Base-by-base conservation (phyloP, 2,329 filamentous ascomycete genomes). In the Beauveria bassiana region DNA sequence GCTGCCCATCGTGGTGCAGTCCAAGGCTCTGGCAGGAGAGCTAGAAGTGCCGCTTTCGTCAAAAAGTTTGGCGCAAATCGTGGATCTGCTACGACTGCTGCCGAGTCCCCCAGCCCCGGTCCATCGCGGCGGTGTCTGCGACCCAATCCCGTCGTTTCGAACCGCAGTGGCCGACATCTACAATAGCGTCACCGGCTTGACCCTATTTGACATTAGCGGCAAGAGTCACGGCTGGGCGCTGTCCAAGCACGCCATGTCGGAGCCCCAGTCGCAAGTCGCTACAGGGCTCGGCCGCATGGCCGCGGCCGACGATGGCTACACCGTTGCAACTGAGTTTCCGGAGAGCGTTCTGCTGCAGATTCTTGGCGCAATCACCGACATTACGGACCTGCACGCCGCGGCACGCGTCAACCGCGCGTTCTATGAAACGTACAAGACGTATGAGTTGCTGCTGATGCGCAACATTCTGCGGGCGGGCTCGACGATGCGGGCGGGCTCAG, bases 171-270 rank as follows among this genome's bases (percentile, higher is more conserved):
- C 73, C 28, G 80, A 83, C 62, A 77, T 83, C 2, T 81, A 77
- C 61, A 80, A 81, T 59, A 81, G 79, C 59, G 73, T 83, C 3
- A 68, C 70, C 7, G 81, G 81, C 0, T 63, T 83, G 5, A 81
- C 79, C 2, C 71, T 83, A 0, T 71, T 75, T 51, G 80, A 83
- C 34, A 74, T 82, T 1, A 79, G 75, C 18, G 79, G 79, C 0
- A 74, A 73, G 65, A 73, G 74, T 45, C 77, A 79, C 38, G 81
- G 79, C 5, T 83, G 80, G 80, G 80, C 73, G 0, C 63, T 82
- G 2, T 79, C 77, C 2, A 77, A 76, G 65, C 70, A 77, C 57
- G 66, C 65, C 43, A 69, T 70, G 42, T 59, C 67, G 2, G 71
- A 75, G 61, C 75, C 74, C 3, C 75, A 79, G 66, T 65, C 65